Evolutionary conservation across 1,284 basidiomycete species (phyloP).

Genomic region (Leccinum huronense): DNA sequence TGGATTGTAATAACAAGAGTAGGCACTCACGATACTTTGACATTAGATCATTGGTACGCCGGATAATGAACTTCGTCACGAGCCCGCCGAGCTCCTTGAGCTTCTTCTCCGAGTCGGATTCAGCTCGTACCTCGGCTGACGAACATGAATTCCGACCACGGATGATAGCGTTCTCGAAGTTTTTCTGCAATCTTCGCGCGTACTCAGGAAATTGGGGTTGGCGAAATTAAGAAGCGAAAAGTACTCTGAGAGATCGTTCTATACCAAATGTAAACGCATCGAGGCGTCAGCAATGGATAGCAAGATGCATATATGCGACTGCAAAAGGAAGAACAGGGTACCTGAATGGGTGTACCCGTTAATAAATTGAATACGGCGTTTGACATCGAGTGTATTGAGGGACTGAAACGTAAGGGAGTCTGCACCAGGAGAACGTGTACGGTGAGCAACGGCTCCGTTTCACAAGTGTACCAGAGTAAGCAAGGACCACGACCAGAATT

Average conservation of each 20-base stretch:
- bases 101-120: slow-evolving; percentile 74
- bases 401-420: slow-evolving; percentile 90
- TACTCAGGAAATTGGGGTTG: slow-evolving; percentile 93
- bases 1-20: neutral
- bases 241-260: slow-evolving; percentile 98
- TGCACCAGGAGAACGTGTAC: slow-evolving; percentile 31
- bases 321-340: slow-evolving; percentile 26
- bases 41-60: slow-evolving; percentile 94
- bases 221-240: slow-evolving; percentile 96
- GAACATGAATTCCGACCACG: slow-evolving; percentile 92
- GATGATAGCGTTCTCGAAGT: slow-evolving; percentile 93
- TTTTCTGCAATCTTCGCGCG: slow-evolving; percentile 94
- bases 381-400: slow-evolving; percentile 82
- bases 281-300: neutral
- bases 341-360: slow-evolving; percentile 95
- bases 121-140: slow-evolving; percentile 76
- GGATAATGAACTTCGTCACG: slow-evolving; percentile 96
- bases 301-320: slow-evolving; percentile 8
- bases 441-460: slow-evolving; percentile 17
- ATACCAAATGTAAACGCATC: neutral
- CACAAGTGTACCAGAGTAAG: neutral
- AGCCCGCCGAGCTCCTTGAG: slow-evolving; percentile 87
- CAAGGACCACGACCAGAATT: slow-evolving; percentile 72
- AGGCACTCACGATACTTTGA: slow-evolving; percentile 87
- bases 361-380: slow-evolving; percentile 86